phyloP scores from a whole-genome alignment of 164 flowering plant species.

The Stephania cephalantha region DNA sequence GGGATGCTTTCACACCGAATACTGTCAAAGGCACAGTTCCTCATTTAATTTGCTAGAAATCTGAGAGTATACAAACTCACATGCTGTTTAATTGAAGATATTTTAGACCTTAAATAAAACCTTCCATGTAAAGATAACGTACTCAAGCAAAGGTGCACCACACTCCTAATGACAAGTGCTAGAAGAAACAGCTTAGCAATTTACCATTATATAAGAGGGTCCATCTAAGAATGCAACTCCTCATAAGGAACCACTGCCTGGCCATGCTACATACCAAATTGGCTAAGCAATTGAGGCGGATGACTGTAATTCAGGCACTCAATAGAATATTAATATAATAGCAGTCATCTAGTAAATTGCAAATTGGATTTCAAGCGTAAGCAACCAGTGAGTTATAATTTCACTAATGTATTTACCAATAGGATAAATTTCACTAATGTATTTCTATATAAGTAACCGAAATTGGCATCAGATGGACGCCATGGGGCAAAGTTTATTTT shows the following conservation, averaged over 20 bases:
- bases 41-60: background rate
- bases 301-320: background rate
- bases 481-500: background rate
- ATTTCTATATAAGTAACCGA: background rate
- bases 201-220: too few relatives aligned
- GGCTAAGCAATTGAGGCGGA: background rate
- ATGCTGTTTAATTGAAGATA: background rate
- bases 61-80: background rate
- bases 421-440: too few relatives aligned
- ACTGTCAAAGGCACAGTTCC: background rate
- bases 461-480: background rate
- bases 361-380: background rate
- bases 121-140: too few relatives aligned
- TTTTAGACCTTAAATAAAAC: background rate
- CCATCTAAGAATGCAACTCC: background rate
- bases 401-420: background rate
- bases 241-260: background rate
- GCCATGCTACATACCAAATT: background rate
- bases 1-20: background rate
- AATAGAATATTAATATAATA: too few relatives aligned
- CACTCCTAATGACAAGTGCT: too few relatives aligned
- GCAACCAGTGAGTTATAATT: background rate
- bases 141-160: too few relatives aligned
- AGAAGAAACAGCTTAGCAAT: too few relatives aligned
- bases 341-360: background rate